These are phyloP conservation scores for Hyaloscypha finlandica DNA, from an alignment of 495 filamentous ascomycete genomes.

Conservation along the genomic window DNA sequence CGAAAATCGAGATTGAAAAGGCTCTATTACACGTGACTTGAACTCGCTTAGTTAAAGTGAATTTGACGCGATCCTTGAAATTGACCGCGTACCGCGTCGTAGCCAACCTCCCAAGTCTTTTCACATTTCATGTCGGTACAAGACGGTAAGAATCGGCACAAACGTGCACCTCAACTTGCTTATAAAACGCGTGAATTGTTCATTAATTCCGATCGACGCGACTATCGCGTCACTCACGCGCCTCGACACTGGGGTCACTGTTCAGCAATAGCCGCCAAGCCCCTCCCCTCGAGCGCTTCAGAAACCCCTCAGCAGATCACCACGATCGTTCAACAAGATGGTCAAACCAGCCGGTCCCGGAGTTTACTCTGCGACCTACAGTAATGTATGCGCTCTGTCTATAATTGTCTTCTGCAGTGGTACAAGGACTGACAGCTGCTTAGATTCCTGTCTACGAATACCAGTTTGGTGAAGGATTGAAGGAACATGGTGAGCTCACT, in stretches of 20 bases:
- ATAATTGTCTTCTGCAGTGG: slow-evolving; percentile 1
- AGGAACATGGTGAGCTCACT: slow-evolving; percentile 49
- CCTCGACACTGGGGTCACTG: neutral
- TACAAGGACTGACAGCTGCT: slow-evolving; percentile 2
- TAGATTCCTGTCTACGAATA: slow-evolving; percentile 91
- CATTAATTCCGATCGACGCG: neutral
- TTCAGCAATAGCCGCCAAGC: neutral
- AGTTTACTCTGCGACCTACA: slow-evolving; percentile 90
- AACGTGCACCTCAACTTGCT: neutral
- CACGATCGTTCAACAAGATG: slow-evolving; percentile 25
- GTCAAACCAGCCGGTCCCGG: slow-evolving; percentile 32
- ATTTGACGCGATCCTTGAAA: neutral
- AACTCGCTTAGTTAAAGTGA: too few species aligned
- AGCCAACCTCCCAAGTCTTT: neutral
- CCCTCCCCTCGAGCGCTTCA: neutral
- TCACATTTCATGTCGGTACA: neutral
- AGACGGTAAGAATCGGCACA: neutral
- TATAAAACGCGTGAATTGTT: neutral
- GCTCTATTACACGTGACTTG: too few species aligned
- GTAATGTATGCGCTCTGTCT: slow-evolving; percentile 61
- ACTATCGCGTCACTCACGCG: slow-evolving; percentile 6
- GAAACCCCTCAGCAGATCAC: neutral
- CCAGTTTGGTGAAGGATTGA: slow-evolving; percentile 71
- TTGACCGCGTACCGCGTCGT: neutral
- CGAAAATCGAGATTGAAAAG: too few species aligned